A percentile compares a stretch with the other conserved stretches of the same genome.
Evolutionary conservation across 768 basidiomycete genomes (phyloP).

Genomic region (Exsudoporus frostii): DNA sequence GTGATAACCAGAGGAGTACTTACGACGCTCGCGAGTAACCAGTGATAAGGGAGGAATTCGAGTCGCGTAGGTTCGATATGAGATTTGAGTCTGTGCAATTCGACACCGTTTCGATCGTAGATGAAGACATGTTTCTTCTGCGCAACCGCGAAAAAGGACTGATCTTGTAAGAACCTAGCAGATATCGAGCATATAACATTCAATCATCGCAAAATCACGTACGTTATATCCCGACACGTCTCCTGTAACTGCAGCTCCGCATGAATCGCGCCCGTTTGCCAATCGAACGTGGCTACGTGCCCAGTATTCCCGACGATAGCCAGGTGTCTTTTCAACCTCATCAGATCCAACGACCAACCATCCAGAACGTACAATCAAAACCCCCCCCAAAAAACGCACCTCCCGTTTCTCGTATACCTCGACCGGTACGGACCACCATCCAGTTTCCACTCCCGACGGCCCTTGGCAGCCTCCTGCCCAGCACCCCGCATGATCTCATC

Average conservation of each 20-base stretch:
- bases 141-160: slow-evolving; percentile 90
- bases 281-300: slow-evolving; percentile 92
- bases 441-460: slow-evolving; percentile 74
- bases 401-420: slow-evolving; percentile 88
- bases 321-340: slow-evolving; percentile 56
- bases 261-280: slow-evolving; percentile 82
- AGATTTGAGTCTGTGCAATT: slow-evolving; percentile 78
- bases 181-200: neutral
- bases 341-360: neutral
- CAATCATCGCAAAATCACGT: slow-evolving; percentile 26
- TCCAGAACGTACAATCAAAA: too few species aligned
- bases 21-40: slow-evolving; percentile 84
- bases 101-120: slow-evolving; percentile 91
- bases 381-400: too few species aligned
- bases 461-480: slow-evolving; percentile 71
- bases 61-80: slow-evolving; percentile 89
- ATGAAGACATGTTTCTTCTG: slow-evolving; percentile 96
- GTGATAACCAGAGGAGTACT: slow-evolving; percentile 27
- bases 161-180: slow-evolving; percentile 83
- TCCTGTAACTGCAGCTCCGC: slow-evolving; percentile 87
- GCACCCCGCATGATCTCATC: slow-evolving; percentile 65
- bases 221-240: slow-evolving; percentile 91
- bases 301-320: slow-evolving; percentile 82
- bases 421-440: slow-evolving; percentile 84
- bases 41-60: slow-evolving; percentile 94